Base-by-base conservation (phyloP, 495 filamentous ascomycete genomes). In the Tuber umbilicatum region DNA sequence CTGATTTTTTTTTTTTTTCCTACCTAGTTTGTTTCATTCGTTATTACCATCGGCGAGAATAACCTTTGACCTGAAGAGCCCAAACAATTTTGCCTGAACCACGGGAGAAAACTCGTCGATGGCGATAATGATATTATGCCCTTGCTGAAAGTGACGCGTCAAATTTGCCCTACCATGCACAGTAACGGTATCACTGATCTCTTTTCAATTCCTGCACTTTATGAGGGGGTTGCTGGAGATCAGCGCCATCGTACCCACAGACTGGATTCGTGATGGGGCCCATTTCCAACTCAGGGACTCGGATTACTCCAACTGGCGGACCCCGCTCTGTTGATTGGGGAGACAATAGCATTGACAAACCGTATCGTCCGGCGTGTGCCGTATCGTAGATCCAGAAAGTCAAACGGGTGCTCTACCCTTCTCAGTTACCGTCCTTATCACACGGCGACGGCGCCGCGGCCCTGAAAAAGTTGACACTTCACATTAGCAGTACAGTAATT, bases 391-490 rank as follows among this genome's bases (percentile, higher is more conserved):
- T 64, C 55, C n/a, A 64, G 27, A 31, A 17, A 10, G 55, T 31
- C 27, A 31, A 64, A 5, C n/a, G 5, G 55, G 55, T 31, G n/a
- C 55, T 31, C 55, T 27, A n/a, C 55, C 31, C 4, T 10, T 16
- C 55, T 31, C 10, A 31, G 27, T 64, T 31, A 27, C 55, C n/a
- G 10, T 17, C n/a, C 55, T 31, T 64, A 64, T 64, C 55, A 31
- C 55, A 64, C 55, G 12, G 55, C n/a, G 23, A 7, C 5, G n/a
- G n/a, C 2, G 50, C 50, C 10, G 50, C 55, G n/a, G 55, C 55
- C 27, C 55, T 64, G n/a, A 64, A 55, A 64, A 31, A 64, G 55
- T 31, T 64, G 55, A 64, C 55, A 31, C 27, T 64, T 64, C 55
- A 64, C n/a, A 64, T 64, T 14, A 27, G n/a, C n/a, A 40, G 9